Evolutionary conservation across 176 grass and related monocot species (phyloP).

Genomic region (Carex cristatella): DNA sequence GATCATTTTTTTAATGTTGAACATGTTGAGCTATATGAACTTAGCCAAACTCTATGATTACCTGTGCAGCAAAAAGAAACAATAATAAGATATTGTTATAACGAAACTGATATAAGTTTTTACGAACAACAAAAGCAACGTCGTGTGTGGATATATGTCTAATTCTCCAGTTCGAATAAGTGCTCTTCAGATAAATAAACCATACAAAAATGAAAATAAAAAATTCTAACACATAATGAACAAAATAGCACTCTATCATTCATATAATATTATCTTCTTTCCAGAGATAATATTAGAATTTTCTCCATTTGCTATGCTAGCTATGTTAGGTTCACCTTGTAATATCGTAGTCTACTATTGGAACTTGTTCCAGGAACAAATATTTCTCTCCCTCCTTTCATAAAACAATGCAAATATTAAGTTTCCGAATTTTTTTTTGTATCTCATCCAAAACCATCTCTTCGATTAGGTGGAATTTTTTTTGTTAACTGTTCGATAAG

Average conservation of each 20-base stretch:
- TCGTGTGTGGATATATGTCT: too few relatives aligned
- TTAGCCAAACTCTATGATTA: too few relatives aligned
- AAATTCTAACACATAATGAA: neutral
- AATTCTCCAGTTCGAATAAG: neutral
- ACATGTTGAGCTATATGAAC: too few relatives aligned
- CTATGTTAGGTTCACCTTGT: constrained; percentile 57
- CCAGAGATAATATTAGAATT: constrained; percentile 49
- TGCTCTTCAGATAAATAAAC: neutral
- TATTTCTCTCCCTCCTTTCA: neutral
- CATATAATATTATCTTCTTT: neutral
- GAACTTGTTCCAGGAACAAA: constrained; percentile 46
- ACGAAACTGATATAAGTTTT: too few relatives aligned
- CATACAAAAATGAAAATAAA: neutral
- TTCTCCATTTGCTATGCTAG: constrained; percentile 58
- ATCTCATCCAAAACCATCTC: constrained; percentile 46
- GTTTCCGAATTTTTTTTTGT: constrained; percentile 47
- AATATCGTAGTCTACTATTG: constrained; percentile 75
- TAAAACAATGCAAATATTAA: constrained; percentile 51
- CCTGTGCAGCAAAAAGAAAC: constrained; percentile 38
- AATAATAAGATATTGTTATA: too few relatives aligned
- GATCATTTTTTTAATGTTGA: too few relatives aligned
- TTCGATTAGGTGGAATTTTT: constrained; percentile 42
- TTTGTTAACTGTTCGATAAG: constrained; percentile 58
- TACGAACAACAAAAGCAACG: neutral
- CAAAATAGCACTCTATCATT: too few relatives aligned